phyloP scores from a whole-genome alignment of 2,329 filamentous ascomycete genomes.

The Aspergillus pseudotamarii region DNA sequence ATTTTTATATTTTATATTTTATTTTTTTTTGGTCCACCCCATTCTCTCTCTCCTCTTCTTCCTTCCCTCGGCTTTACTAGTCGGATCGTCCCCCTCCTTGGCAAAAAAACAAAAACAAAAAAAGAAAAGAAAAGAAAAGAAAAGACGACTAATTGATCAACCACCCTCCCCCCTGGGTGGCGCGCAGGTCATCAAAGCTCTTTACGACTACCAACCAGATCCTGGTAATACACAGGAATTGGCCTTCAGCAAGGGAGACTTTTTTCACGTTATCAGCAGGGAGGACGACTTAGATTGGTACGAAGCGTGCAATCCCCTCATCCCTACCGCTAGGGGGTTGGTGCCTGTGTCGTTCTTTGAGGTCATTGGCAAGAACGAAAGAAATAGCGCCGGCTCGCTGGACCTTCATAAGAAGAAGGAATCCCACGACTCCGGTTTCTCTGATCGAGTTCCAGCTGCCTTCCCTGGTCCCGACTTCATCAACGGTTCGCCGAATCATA shows the following conservation, averaged over 20 bases:
- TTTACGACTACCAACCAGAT: constrained; percentile 87
- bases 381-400: constrained; percentile 76
- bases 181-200: constrained; percentile 86
- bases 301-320: constrained; percentile 92
- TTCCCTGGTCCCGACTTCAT: constrained; percentile 32
- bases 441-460: constrained; percentile 55
- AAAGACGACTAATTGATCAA: constrained; percentile 11
- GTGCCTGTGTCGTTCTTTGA: constrained; percentile 96
- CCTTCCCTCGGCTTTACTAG: constrained; percentile 4
- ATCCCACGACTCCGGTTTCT: constrained; percentile 92
- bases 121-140: not conserved
- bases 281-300: constrained; percentile 97
- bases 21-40: constrained; percentile 6
- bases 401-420: constrained; percentile 55
- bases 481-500: constrained; percentile 18
- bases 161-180: constrained; percentile 21
- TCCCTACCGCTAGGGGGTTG: constrained; percentile 81
- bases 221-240: constrained; percentile 71
- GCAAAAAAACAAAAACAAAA: not conserved
- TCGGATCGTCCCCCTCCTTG: constrained; percentile 1
- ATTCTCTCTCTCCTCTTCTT: constrained; percentile 2
- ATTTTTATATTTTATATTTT: no score
- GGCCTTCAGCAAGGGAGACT: constrained; percentile 91
- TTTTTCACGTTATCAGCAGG: constrained; percentile 95
- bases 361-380: constrained; percentile 84